Evolutionary conservation across 345 rosid genomes (phyloP).

Genomic region (Eucalyptus brandiana): DNA sequence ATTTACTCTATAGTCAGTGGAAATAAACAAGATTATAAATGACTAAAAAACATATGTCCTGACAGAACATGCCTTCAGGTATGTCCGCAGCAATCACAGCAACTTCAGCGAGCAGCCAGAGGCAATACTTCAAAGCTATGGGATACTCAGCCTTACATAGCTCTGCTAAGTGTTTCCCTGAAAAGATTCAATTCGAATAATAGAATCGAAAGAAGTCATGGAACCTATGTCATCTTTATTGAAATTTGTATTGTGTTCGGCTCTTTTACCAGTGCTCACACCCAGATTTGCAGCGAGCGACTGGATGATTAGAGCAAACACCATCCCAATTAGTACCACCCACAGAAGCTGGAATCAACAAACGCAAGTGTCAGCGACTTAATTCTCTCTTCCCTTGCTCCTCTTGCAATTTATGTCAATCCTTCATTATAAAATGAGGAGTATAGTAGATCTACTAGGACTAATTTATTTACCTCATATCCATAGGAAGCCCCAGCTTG

Average conservation of each 20-base stretch:
- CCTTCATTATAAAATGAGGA: not conserved
- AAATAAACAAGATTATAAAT: not conserved
- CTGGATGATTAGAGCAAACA: conserved; percentile 59
- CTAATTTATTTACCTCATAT: conserved; percentile 23
- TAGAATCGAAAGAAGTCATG: not conserved
- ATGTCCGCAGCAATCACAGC: conserved; percentile 73
- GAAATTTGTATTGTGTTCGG: not conserved
- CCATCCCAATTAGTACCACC: conserved; percentile 44
- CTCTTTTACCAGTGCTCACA: conserved; percentile 41
- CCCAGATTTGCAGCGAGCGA: conserved; percentile 70
- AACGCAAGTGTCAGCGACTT: not conserved
- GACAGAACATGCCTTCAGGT: conserved; percentile 41
- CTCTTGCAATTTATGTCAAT: not conserved
- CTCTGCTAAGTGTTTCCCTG: conserved; percentile 63
- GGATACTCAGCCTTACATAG: conserved; percentile 67
- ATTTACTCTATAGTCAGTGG: not conserved
- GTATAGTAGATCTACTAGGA: not conserved
- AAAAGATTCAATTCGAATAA: not conserved
- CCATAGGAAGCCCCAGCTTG: conserved; percentile 56
- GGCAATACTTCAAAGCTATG: conserved; percentile 22
- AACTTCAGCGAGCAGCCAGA: conserved; percentile 57
- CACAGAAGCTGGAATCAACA: conserved; percentile 35
- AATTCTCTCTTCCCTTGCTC: not conserved
- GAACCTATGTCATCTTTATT: not conserved
- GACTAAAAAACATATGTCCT: not conserved